Evolutionary conservation across 345 rosid species (phyloP).

Genomic region (Trapa bicornis): DNA sequence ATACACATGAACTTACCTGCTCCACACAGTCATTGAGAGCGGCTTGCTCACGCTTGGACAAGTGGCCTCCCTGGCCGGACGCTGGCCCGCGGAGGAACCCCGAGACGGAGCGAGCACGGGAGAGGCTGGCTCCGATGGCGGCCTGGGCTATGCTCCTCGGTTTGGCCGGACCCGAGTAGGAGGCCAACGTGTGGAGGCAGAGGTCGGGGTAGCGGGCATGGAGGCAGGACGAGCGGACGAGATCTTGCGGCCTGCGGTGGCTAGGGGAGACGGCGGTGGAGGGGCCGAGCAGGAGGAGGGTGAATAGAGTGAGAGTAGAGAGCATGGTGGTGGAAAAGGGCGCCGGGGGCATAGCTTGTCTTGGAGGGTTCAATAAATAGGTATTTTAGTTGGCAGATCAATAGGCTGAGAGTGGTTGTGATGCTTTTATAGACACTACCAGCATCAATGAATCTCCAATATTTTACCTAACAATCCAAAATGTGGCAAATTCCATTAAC

Average conservation of each 20-base stretch:
- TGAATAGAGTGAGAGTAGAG: slow-evolving; percentile 1
- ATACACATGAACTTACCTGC: slow-evolving; percentile 6
- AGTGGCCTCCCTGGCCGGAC: slow-evolving; percentile 10
- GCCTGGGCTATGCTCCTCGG: slow-evolving; percentile 59
- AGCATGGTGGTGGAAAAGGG: background rate
- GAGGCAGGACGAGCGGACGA: slow-evolving; percentile 48
- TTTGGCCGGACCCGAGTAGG: slow-evolving; percentile 56
- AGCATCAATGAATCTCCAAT: background rate
- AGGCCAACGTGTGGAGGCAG: slow-evolving; percentile 59
- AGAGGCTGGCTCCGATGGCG: slow-evolving; percentile 49
- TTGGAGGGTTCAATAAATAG: background rate
- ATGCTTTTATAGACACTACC: background rate
- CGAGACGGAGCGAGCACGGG: slow-evolving; percentile 31
- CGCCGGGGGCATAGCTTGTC: background rate
- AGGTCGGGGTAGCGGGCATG: slow-evolving; percentile 68
- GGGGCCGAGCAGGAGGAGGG: slow-evolving; percentile 9
- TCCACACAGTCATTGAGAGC: slow-evolving; percentile 67
- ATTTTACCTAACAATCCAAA: too few relatives aligned
- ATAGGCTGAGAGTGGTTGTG: background rate
- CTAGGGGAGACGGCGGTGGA: background rate
- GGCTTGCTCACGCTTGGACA: slow-evolving; percentile 22
- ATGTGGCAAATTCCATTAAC: too few relatives aligned
- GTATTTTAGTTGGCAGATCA: background rate
- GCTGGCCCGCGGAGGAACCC: slow-evolving; percentile 19
- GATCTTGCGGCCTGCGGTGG: slow-evolving; percentile 23